Conservation (phyloP, 306 rosid species). For the Biancaea sappan region DNA sequence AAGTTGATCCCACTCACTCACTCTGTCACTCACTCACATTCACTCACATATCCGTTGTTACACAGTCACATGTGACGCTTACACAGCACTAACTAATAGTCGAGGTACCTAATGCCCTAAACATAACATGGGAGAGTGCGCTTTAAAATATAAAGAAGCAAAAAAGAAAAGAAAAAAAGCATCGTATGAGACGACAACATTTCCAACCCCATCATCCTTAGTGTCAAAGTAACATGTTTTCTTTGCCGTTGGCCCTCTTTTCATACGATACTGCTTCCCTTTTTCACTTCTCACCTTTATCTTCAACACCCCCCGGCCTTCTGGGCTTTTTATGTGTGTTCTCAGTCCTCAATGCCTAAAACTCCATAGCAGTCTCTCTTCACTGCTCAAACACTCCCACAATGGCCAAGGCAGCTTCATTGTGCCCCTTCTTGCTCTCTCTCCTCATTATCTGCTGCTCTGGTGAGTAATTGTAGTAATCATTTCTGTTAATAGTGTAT, state of each 20-base stretch:
- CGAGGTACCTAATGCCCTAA: no score
- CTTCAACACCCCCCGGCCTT: constrained; percentile 27
- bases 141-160: neutral
- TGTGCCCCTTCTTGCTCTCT: constrained; percentile 44
- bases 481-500: no score
- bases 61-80: neutral
- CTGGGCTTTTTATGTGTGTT: constrained; percentile 25
- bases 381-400: constrained; percentile 18
- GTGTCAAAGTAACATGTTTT: constrained; percentile 47
- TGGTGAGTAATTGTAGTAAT: constrained; percentile 40
- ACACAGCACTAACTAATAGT: constrained; percentile 28
- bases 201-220: constrained; percentile 40
- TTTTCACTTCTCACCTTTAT: constrained; percentile 32
- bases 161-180: constrained; percentile 35
- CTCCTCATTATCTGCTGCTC: constrained; percentile 45
- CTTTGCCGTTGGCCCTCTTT: constrained; percentile 31
- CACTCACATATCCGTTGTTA: neutral
- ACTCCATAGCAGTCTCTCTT: neutral
- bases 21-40: no score
- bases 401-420: constrained; percentile 53
- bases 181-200: constrained; percentile 1
- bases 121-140: no score
- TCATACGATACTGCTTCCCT: constrained; percentile 19
- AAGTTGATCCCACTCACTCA: neutral
- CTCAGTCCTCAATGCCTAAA: constrained; percentile 26